Evolutionary conservation across 1,139 yeast species (phyloP), one percentile per base, ranked within the genome.

Genomic region (Pichia kudriavzevii): DNA sequence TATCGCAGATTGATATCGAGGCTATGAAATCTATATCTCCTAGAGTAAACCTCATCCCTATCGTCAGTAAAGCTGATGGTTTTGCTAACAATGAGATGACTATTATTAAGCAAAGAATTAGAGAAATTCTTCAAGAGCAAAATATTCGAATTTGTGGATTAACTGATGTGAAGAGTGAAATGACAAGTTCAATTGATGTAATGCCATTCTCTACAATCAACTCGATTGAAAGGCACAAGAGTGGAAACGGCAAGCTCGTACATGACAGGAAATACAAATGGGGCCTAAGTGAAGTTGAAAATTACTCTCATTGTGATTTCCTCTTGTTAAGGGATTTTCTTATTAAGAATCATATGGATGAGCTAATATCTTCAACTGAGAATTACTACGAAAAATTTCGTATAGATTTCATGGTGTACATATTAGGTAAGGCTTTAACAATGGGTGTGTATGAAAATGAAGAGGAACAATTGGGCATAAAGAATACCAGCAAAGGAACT

Each of bases 201-300:
- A 61, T 69, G 44, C 94, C 94, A 0, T 79, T 67, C 50, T 66
- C 82, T 1, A 53, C 81, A 2, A 69, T 82, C 32, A 72, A 79
- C 10, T 67, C 85, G 3, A 66, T 60, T 30, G 46, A 59, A 44
- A 30, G 36, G 22, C 49, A 48, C 35, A 22, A 35, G 14, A 62
- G 61, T 30, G 43, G 50, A 1, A 52, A 56, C 4, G 75, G 72
- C 1, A 45, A 58, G 13, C 32, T 50, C 2, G 73, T 76, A 4
- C 63, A 78, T 41, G 91, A 85, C 4, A 67, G 94, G 46, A 61
- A 65, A 44, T 83, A 81, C 55, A 64, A 61, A 9, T 83, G 94
- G 93, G 94, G 94, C 0, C 39, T 66, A 18, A 78, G 79, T 5
- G 85, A 82, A 44, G 74, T 79, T 25, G 87, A 79, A 44, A 75